Conservation (phyloP, 176 grass and related monocot genomes). For the Otatea glauca region DNA sequence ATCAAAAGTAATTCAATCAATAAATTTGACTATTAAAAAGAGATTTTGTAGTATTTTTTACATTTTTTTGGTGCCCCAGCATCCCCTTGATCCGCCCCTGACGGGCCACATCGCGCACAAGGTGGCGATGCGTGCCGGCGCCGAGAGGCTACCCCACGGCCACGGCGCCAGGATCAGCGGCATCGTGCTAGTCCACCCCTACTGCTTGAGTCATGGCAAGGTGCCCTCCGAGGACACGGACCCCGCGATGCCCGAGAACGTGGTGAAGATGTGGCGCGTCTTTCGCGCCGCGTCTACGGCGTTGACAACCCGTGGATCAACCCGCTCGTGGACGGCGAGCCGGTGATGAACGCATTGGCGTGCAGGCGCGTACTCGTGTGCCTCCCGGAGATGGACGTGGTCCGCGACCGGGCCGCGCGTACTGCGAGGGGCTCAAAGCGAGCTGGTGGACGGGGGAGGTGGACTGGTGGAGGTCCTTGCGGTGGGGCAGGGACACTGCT, state of each 20-base stretch:
- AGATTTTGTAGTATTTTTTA: no score
- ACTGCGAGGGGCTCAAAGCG: slow-evolving; percentile 46
- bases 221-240: slow-evolving; percentile 51
- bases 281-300: slow-evolving; percentile 52
- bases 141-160: slow-evolving; percentile 35
- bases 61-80: no score
- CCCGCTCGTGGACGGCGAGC: slow-evolving; percentile 49
- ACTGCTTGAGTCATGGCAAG: slow-evolving; percentile 47
- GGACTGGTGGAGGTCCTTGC: slow-evolving; percentile 46
- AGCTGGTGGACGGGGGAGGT: slow-evolving; percentile 49
- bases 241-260: slow-evolving; percentile 35
- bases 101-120: slow-evolving; percentile 67
- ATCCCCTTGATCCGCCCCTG: no score
- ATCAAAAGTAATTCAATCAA: no score
- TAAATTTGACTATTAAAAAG: no score
- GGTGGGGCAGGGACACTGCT: slow-evolving; percentile 57
- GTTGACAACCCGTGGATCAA: slow-evolving; percentile 58
- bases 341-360: slow-evolving; percentile 40
- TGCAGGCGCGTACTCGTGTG: slow-evolving; percentile 53
- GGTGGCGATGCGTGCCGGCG: slow-evolving; percentile 39
- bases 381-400: slow-evolving; percentile 57
- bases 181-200: slow-evolving; percentile 60
- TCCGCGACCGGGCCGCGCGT: slow-evolving; percentile 51
- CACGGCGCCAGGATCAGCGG: slow-evolving; percentile 15
- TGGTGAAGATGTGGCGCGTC: slow-evolving; percentile 54